These are phyloP conservation scores for Heterobasidion irregulare DNA, from an alignment of 1,284 basidiomycete genomes.

Conservation along the genomic window DNA sequence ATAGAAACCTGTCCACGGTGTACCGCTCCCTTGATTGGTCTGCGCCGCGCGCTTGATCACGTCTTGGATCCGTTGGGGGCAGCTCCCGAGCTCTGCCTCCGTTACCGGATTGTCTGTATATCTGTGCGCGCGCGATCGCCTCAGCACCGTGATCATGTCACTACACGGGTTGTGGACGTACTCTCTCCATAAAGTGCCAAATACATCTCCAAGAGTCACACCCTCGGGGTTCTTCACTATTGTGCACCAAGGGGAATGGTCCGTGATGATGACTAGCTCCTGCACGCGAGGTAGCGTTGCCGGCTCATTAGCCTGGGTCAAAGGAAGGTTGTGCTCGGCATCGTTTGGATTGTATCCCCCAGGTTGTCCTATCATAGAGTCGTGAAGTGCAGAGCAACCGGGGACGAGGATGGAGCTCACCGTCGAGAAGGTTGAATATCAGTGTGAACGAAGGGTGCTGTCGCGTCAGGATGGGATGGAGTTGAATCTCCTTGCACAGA, in stretches of 20 bases:
- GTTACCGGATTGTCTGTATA: conserved; percentile 62
- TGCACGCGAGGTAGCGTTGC: conserved; percentile 73
- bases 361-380: conserved; percentile 35
- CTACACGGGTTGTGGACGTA: conserved; percentile 25
- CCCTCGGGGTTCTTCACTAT: conserved; percentile 63
- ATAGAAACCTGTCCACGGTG: conserved; percentile 29
- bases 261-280: conserved; percentile 66
- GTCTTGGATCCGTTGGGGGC: conserved; percentile 59
- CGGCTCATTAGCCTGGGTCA: conserved; percentile 52
- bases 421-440: conserved; percentile 62
- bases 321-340: conserved; percentile 52
- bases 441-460: conserved; percentile 45
- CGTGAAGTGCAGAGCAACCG: background rate
- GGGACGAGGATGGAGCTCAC: conserved; percentile 25
- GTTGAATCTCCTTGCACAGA: conserved; percentile 52
- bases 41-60: conserved; percentile 52
- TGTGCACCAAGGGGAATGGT: conserved; percentile 72
- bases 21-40: conserved; percentile 26
- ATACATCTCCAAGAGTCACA: conserved; percentile 67
- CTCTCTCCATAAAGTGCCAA: conserved; percentile 62
- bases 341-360: conserved; percentile 51
- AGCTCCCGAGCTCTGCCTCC: conserved; percentile 51
- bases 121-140: conserved; percentile 25
- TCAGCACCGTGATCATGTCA: conserved; percentile 1
- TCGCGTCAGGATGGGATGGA: conserved; percentile 62